Base-by-base conservation (phyloP, 2,329 filamentous ascomycete species). In the Chrysosphaeria jannelii region DNA sequence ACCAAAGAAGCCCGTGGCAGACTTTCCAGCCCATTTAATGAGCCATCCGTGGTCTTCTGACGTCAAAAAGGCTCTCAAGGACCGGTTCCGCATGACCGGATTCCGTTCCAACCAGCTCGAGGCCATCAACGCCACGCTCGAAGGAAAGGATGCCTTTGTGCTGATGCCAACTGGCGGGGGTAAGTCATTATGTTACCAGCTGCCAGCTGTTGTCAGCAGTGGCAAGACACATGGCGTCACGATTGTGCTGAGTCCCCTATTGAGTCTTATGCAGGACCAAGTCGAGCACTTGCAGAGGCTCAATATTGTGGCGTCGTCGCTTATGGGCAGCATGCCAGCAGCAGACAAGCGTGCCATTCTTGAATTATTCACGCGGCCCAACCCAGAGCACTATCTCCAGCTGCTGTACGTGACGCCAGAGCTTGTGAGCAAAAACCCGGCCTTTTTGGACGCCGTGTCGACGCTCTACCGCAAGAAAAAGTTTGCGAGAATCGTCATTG, bases 211-310 rank as follows among this genome's bases (percentile, higher is more conserved):
- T 11, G 55, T 97, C 15, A 60, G 54, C 22, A 70, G 62, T 21
- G 85, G 85, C 20, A 70, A 58, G 35, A 93, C 81, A 0, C 51
- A 51, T 16, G 88, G 85, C 4, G 65, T 97, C 13, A 93, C 81
- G 0, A 57, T 97, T 25, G 85, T 97, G 3, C 63, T 97, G n/a
- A 93, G 81, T 1, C 85, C 85, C 3, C 48, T 97, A 23, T 51
- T 97, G 18, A 93, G 81, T 48, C 48, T 97, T 35, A 97, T 97
- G 85, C 70, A 89, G 39, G 88, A 97, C 39, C 85, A 97, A 39
- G 79, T 93, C 5, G 56, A 69, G 16, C 81, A 91, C 39, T 53
- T 91, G 33, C 57, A 56, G 25, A 56, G 58, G 7, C 46, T 85
- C 22, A 56, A 67, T 13, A 75, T 97, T 30, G 63, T 71, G 32